phyloP scores from a whole-genome alignment of 768 basidiomycete genomes.

The Mycena alexandri region DNA sequence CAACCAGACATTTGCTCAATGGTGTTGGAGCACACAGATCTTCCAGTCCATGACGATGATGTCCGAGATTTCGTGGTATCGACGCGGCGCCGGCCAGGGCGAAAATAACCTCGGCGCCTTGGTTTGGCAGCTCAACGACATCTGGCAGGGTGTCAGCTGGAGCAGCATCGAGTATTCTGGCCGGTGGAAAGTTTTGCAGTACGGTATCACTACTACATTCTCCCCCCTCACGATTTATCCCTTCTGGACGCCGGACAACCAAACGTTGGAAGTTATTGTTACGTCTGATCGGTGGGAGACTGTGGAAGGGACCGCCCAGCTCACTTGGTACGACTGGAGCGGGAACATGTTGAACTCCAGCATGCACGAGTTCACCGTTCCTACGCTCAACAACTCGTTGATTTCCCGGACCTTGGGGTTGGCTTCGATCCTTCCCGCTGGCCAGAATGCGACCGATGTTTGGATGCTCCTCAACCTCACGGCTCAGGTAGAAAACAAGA shows the following conservation, averaged over 20 bases:
- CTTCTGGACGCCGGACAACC: slow-evolving; percentile 65
- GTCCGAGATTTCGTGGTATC: slow-evolving; percentile 71
- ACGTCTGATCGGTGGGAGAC: slow-evolving; percentile 65
- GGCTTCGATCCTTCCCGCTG: slow-evolving; percentile 58
- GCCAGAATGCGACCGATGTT: slow-evolving; percentile 56
- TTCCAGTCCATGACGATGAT: slow-evolving; percentile 72
- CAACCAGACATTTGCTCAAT: slow-evolving; percentile 73
- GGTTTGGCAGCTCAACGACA: slow-evolving; percentile 73
- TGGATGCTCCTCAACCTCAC: slow-evolving; percentile 67
- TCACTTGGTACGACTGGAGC: slow-evolving; percentile 72
- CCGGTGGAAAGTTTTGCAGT: slow-evolving; percentile 71
- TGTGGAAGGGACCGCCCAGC: slow-evolving; percentile 59
- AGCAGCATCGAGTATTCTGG: slow-evolving; percentile 68
- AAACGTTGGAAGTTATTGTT: slow-evolving; percentile 62
- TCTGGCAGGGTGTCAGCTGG: slow-evolving; percentile 73
- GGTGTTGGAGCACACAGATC: slow-evolving; percentile 75
- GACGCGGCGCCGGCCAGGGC: slow-evolving; percentile 67
- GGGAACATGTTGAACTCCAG: slow-evolving; percentile 56
- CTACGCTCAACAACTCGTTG: slow-evolving; percentile 64
- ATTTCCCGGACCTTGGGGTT: slow-evolving; percentile 57
- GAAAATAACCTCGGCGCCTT: slow-evolving; percentile 72
- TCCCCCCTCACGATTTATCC: slow-evolving; percentile 64
- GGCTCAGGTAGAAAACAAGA: slow-evolving; percentile 54
- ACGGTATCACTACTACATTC: slow-evolving; percentile 59
- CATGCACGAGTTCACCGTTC: slow-evolving; percentile 56